Conservation (phyloP, 345 rosid species). For the Gossypium stocksii region DNA sequence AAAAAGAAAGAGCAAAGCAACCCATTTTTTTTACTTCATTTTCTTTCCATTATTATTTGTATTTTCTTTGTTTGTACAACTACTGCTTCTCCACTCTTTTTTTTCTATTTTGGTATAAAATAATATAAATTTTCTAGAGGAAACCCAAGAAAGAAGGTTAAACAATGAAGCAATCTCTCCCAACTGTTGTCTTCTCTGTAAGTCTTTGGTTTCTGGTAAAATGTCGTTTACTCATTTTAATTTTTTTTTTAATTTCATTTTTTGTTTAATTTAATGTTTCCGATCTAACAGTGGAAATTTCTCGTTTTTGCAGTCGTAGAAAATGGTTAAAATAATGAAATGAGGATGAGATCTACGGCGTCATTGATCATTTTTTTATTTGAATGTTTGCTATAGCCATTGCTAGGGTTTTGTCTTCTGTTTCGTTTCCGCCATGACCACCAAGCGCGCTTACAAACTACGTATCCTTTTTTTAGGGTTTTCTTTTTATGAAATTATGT, state of each 20-base stretch:
- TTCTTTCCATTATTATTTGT: neutral
- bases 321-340: slow-evolving; percentile 1
- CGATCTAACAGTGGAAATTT: slow-evolving; percentile 17
- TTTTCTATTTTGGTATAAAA: neutral
- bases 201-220: slow-evolving; percentile 13
- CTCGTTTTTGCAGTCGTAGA: slow-evolving; percentile 13
- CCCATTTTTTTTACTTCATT: neutral
- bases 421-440: slow-evolving; percentile 59
- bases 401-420: slow-evolving; percentile 41
- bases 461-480: slow-evolving; percentile 65
- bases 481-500: slow-evolving; percentile 9
- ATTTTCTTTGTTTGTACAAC: neutral
- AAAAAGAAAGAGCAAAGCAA: neutral
- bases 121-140: neutral
- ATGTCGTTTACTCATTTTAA: slow-evolving; percentile 1
- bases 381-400: slow-evolving; percentile 25
- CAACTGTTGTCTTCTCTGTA: slow-evolving; percentile 1
- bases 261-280: neutral
- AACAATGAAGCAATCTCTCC: neutral
- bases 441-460: slow-evolving; percentile 97
- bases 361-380: slow-evolving; percentile 31
- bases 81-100: slow-evolving; percentile 3
- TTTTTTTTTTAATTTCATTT: neutral
- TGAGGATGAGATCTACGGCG: slow-evolving; percentile 30
- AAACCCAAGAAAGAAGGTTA: neutral